Evolutionary conservation across 2,329 filamentous ascomycete genomes (phyloP), one percentile per base, ranked within the genome.

Genomic region (Mycosphaerella sp.): DNA sequence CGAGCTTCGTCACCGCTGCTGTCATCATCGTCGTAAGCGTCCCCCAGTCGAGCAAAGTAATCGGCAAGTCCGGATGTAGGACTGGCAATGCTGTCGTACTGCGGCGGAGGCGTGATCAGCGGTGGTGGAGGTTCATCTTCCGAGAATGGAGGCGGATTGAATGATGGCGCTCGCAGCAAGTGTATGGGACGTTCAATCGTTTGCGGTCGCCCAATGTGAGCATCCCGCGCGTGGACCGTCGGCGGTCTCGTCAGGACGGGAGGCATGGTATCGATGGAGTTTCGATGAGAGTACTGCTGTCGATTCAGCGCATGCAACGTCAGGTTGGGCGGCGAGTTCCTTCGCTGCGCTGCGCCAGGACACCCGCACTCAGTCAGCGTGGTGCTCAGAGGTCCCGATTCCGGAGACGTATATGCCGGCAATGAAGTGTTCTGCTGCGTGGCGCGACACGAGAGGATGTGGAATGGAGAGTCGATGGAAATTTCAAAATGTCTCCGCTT

Each of bases 381-480:
- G n/a, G 64, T 60, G 44, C 60, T 62, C 28, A 62, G 54, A 2
- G 59, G 59, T 6, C 65, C 60, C 5, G 56, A 57, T 30, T 50
- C 52, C 8, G 77, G 78, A 50, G 72, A 78, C 7, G 81, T 82
- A 67, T 96, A 96, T 13, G 87, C 86, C 0, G 90, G 90, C 9
- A 95, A 78, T 10, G 83, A 82, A 21, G 86, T 95, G 68, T 95
- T 95, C 44, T 87, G 85, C 66, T 93, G 87, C 0, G 89, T 94
- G n/a, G 90, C 89, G 56, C 87, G 87, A 72, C 90, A 96, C 56
- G 90, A 91, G 42, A 95, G 84, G 41, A 95, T 88, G 55, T 91
- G 91, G 66, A 96, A 91, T 0, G 90, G 90, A 1, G 89, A 95
- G 70, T 96, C 90, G 61, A 96, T 96, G 59, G 89, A 95, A 62